Evolutionary conservation across 2,329 filamentous ascomycete genomes (phyloP), one percentile per base, ranked within the genome.

Genomic region (Fusarium albosuccineum): DNA sequence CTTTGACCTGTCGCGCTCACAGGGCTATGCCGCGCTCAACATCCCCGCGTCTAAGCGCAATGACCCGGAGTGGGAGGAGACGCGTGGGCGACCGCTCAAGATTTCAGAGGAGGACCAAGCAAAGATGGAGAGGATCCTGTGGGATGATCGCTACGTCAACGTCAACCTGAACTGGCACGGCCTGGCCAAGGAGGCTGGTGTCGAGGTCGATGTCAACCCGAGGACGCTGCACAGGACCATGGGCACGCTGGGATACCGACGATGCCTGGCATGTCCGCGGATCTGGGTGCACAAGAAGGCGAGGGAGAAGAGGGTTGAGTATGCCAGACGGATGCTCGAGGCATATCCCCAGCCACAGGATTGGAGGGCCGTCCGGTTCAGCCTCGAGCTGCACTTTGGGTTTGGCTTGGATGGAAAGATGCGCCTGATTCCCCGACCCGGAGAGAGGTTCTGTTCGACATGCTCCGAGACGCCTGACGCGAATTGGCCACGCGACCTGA

Each of bases 1-100:
- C 64, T 80, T 80, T 70, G 76, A 76, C 17, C 72, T 80, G 13
- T 78, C 78, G 30, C 76, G 77, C 0, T 78, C 77, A 3, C 77
- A 80, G 58, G 78, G 78, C 36, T 80, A 80, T 55, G 75, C 76
- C 33, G 77, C 78, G 2, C 66, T 80, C n/a, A 78, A 66, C 62
- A 66, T 73, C 17, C 73, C 76, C 9, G 69, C 75, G 8, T 74
- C 75, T 36, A 74, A 75, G 67, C 73, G 77, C 36, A 76, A 78
- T 50, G 77, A 80, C 51, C 78, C 78, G 3, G 77, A 77, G 62
- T 79, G 78, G 77, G 77, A 78, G 54, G 78, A 80, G 64, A 78
- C 77, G 52, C 75, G 78, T 11, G 78, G 78, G 5, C 72, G 78
- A 39, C 78, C 77, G 4, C 70, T 64, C 52, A 79, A 79, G 57